phyloP scores from a whole-genome alignment of 331 rosid species.

The Quercus phellos region DNA sequence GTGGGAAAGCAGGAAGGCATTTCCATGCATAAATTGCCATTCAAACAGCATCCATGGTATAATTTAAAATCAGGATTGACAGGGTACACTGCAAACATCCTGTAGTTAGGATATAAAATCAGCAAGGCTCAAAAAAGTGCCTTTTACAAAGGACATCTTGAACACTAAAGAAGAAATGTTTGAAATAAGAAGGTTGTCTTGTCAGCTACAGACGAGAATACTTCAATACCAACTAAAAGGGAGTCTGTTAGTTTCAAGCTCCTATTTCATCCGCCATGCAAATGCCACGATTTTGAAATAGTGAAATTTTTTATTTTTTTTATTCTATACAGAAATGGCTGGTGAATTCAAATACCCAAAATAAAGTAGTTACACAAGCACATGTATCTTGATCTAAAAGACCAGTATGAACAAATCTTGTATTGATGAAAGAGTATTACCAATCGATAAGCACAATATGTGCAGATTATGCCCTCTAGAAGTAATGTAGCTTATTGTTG shows the following conservation, averaged over 20 bases:
- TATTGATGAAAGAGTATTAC: slow-evolving; percentile 36
- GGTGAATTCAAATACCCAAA: neutral
- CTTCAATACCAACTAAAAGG: no score
- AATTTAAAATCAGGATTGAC: neutral
- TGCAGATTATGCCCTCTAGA: slow-evolving; percentile 66
- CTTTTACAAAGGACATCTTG: neutral
- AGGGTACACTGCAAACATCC: no score
- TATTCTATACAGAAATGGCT: neutral
- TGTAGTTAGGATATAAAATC: no score
- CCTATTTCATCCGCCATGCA: neutral
- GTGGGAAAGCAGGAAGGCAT: neutral
- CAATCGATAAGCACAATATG: slow-evolving; percentile 77
- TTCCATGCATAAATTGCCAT: neutral
- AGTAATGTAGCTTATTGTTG: slow-evolving; percentile 74
- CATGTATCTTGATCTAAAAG: neutral
- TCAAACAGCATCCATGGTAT: neutral
- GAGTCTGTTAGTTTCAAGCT: neutral
- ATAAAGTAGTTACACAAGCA: neutral
- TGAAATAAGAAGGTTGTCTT: neutral
- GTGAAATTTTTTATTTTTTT: neutral
- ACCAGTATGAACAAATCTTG: slow-evolving; percentile 8
- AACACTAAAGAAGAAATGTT: neutral
- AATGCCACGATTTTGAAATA: neutral
- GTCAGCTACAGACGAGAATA: neutral
- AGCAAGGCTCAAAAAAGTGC: neutral